A percentile compares a stretch with the other conserved stretches of the same genome.
Evolutionary conservation across 2,329 filamentous ascomycete species (phyloP).

Genomic region (Mollisiaceae sp.): DNA sequence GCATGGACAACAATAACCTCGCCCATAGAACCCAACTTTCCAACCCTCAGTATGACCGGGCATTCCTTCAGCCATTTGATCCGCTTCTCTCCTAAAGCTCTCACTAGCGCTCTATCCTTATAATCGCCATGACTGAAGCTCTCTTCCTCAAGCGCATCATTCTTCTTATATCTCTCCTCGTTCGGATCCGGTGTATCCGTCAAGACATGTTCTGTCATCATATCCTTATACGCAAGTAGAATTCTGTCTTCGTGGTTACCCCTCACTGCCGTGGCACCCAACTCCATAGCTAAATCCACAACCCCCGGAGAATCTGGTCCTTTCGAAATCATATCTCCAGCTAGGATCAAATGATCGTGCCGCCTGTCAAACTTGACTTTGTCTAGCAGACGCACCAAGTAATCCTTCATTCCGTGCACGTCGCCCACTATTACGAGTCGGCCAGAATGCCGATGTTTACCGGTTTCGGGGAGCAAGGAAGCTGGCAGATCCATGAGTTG

Average conservation of each 20-base stretch:
- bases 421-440: constrained; percentile 86
- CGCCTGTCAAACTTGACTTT: constrained; percentile 67
- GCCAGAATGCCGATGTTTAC: constrained; percentile 49
- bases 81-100: constrained; percentile 54
- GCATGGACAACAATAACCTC: constrained; percentile 81
- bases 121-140: constrained; percentile 39
- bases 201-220: constrained; percentile 42
- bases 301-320: constrained; percentile 83
- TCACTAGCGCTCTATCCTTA: constrained; percentile 38
- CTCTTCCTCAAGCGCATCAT: constrained; percentile 36
- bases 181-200: constrained; percentile 31
- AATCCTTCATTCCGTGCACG: constrained; percentile 83
- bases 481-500: constrained; percentile 39
- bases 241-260: constrained; percentile 93
- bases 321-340: constrained; percentile 83
- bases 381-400: constrained; percentile 68
- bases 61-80: constrained; percentile 71
- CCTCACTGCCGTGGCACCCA: constrained; percentile 80
- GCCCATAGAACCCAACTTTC: constrained; percentile 63
- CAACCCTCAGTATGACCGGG: constrained; percentile 79
- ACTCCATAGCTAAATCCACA: constrained; percentile 72
- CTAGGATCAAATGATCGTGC: constrained; percentile 75
- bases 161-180: constrained; percentile 39
- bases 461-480: constrained; percentile 38
- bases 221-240: constrained; percentile 64